Conservation (phyloP, 768 basidiomycete species). For the Cystobasidiopsis lactophilus region DNA sequence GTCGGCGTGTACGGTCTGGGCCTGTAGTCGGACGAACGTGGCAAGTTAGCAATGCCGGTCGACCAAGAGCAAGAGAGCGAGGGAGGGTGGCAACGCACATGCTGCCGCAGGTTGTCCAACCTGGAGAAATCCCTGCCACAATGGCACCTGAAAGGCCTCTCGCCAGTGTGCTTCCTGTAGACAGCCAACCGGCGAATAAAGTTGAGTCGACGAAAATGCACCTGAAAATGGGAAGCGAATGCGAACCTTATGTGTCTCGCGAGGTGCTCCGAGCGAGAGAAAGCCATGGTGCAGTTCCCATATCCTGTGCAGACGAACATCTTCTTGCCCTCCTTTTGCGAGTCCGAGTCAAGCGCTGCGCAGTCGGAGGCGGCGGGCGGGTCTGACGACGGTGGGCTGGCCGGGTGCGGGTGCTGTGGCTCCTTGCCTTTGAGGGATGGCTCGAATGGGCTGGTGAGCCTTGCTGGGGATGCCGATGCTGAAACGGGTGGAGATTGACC, state of each 20-base stretch:
- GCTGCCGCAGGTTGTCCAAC: slow-evolving; percentile 88
- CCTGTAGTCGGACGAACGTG: slow-evolving; percentile 21
- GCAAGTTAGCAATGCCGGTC: too few species aligned
- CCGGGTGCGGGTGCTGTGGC: too few species aligned
- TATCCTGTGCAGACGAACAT: slow-evolving; percentile 76
- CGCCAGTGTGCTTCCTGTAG: slow-evolving; percentile 71
- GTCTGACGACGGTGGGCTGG: too few species aligned
- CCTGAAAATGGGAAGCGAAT: background rate
- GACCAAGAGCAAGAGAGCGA: background rate
- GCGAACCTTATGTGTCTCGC: slow-evolving; percentile 80
- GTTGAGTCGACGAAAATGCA: too few species aligned
- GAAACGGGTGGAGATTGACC: too few species aligned
- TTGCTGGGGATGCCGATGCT: too few species aligned
- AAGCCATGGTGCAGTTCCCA: slow-evolving; percentile 90
- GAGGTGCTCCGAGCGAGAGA: slow-evolving; percentile 82
- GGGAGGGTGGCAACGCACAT: slow-evolving; percentile 22
- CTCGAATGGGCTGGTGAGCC: too few species aligned
- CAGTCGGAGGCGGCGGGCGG: too few species aligned
- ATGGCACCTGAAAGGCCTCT: slow-evolving; percentile 87
- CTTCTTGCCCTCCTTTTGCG: slow-evolving; percentile 4
- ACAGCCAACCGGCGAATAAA: background rate
- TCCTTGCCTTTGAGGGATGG: too few species aligned
- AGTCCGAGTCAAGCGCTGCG: too few species aligned
- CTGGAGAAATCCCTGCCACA: slow-evolving; percentile 88
- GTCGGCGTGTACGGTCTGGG: slow-evolving; percentile 86